These are phyloP conservation scores for Pythium myriotylum DNA, from an alignment of 352 stramenopile genomes.

Conservation along the genomic window DNA sequence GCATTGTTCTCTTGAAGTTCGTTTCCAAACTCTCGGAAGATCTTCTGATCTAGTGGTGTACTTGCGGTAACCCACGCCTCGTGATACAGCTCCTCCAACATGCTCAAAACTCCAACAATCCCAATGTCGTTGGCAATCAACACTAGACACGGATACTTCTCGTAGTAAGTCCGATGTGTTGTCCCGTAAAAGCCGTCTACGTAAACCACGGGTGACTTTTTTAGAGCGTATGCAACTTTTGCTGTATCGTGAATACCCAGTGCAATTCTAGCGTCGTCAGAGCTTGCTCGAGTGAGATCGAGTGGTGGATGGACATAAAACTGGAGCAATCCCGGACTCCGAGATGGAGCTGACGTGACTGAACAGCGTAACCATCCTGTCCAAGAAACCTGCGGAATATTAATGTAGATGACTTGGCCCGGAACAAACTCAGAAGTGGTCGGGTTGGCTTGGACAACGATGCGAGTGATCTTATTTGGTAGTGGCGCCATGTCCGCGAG, in stretches of 20 bases:
- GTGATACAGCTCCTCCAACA: conserved; percentile 36
- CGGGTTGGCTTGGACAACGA: conserved; percentile 14
- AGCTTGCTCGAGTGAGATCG: neutral
- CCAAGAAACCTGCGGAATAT: conserved; percentile 33
- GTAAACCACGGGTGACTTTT: conserved; percentile 31
- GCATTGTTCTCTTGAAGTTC: neutral
- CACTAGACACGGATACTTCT: conserved; percentile 37
- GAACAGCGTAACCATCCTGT: conserved; percentile 36
- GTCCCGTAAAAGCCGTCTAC: conserved; percentile 37
- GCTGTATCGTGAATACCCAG: conserved; percentile 29
- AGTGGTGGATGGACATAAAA: conserved; percentile 25
- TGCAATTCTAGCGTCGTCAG: neutral
- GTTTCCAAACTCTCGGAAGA: neutral
- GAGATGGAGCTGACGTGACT: conserved; percentile 30
- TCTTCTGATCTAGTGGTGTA: conserved; percentile 7
- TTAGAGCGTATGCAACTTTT: conserved; percentile 31
- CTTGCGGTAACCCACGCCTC: conserved; percentile 7
- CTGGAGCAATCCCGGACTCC: conserved; percentile 26
- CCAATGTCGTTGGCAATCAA: conserved; percentile 36
- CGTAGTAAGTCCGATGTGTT: conserved; percentile 24
- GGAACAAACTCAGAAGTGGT: conserved; percentile 18
- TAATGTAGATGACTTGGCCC: conserved; percentile 37
- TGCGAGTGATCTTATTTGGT: conserved; percentile 30
- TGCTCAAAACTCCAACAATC: conserved; percentile 23
- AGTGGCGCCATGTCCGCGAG: conserved; percentile 37